Base-by-base conservation (phyloP, 331 rosid genomes). In the Malus hybrid region DNA sequence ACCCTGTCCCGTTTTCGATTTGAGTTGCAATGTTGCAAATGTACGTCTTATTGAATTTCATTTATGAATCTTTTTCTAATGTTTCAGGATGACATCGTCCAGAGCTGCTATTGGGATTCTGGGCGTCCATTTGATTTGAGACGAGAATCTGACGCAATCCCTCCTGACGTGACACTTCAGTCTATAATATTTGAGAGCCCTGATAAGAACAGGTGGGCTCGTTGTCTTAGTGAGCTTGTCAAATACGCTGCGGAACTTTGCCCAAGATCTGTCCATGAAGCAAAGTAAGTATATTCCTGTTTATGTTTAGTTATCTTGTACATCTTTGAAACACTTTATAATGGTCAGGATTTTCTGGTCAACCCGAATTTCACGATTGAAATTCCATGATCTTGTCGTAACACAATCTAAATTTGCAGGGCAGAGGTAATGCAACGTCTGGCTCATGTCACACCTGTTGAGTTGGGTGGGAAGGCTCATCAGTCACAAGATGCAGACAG, bases 131-230 rank as follows among this genome's bases (percentile, higher is more conserved):
- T 90, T 83, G 99, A 95, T 84, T 83, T 89, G 86, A 95, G 90
- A 84, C 88, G 96, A 78, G 99, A 95, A 83, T 89, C 97, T 81
- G 99, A 95, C 84, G 81, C 87, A 75, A 88, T 95, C 73, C 97
- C 97, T 86, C 86, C 97, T 42, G 99, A 95, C 56, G 90, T 87
- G 70, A 92, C 96, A 46, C 89, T 95, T 82, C 99, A 95, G 73
- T 95, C 97, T 79, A 95, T 95, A 84, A 89, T 95, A 79, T 92
- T 95, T 90, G 99, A 95, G 84, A 95, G 92, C 85, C 97, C 96
- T 66, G 99, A 95, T 78, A 95, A 95, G 85, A 89, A 92, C 77
- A 86, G 99, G 83, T 95, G 99, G 99, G 97, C 96, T 73, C 91
- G 97, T 76, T 95, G 97, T 86, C 97, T 95, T 61, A 90, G 99